Conservation (phyloP, 2,329 filamentous ascomycete species). For the Epichloe sp. region DNA sequence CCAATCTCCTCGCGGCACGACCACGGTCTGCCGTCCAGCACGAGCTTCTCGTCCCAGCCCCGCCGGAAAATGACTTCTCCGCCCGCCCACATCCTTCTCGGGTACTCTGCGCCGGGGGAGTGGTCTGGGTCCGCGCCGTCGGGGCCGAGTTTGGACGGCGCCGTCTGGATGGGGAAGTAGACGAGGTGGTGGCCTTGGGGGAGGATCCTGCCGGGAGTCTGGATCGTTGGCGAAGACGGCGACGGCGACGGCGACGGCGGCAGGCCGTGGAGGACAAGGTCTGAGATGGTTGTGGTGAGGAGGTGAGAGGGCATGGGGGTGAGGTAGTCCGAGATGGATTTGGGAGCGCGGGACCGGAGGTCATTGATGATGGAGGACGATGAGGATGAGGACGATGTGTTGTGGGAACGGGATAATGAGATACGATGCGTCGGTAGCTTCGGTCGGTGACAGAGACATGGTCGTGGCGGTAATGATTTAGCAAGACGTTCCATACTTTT, state of each 20-base stretch:
- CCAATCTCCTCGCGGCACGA: slow-evolving; percentile 34
- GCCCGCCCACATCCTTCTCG: slow-evolving; percentile 78
- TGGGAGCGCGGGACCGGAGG: slow-evolving; percentile 10
- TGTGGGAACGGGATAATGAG: not conserved
- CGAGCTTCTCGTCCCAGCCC: slow-evolving; percentile 17
- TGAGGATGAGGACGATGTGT: not conserved
- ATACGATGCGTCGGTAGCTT: not conserved
- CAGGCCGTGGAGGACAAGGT: slow-evolving; percentile 30
- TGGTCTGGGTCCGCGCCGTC: slow-evolving; percentile 81
- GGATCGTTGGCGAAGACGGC: slow-evolving; percentile 7
- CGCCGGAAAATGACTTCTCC: slow-evolving; percentile 49
- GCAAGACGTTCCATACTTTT: not conserved
- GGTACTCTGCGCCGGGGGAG: slow-evolving; percentile 58
- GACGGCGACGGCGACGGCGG: not conserved
- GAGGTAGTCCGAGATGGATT: slow-evolving; percentile 30
- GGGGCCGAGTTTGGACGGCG: slow-evolving; percentile 47
- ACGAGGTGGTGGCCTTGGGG: slow-evolving; percentile 72
- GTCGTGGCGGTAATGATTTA: no score
- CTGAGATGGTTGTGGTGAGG: slow-evolving; percentile 47
- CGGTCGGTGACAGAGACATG: not conserved
- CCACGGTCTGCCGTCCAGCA: slow-evolving; percentile 25
- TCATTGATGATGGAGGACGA: not conserved
- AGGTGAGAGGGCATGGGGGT: slow-evolving; percentile 51
- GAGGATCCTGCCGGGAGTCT: slow-evolving; percentile 23
- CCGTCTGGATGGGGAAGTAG: slow-evolving; percentile 67